Evolutionary conservation across 345 rosid genomes (phyloP), one percentile per base, ranked within the genome.

Genomic region (Iberis pinnata): DNA sequence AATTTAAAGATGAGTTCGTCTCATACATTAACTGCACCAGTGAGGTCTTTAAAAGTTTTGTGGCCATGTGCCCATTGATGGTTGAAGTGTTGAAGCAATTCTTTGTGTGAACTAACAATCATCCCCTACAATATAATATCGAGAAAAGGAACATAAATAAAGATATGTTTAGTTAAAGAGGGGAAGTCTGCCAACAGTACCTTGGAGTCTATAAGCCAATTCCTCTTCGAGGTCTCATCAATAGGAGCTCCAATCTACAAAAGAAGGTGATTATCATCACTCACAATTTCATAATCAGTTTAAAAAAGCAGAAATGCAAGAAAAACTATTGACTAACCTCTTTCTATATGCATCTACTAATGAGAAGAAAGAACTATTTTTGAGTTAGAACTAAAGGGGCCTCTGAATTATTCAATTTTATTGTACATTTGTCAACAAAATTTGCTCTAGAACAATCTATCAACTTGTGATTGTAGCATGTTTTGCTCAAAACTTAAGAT

Each of bases 171-270:
- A 20, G 13, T 49, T 38, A 12, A 11, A 31, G 37, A 56, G 4
- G 4, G 24, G 41, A 20, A 60, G 18, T 56, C 18, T 7, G 52
- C 14, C 18, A 49, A 47, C 14, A 13, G 19, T 77, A 88, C 95
- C 92, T 85, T 92, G 22, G 98, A 92, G 74, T 92, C 98, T 46
- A 88, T 93, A 10, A 92, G 97, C 98, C 98, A 92, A 54, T 88
- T 76, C 72, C 85, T 88, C 80, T 88, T 83, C 32, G 95, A 73
- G 29, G 90, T 75, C 70, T 88, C 96, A 61, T 76, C 75, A 20
- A 85, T 53, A 5, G 97, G 79, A 56, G 66, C 58, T 69, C 78
- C 61, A 12, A 77, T 81, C 97, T 88, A 64, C 63, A 64, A 53
- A 53, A 42, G 11, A 73, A 43, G 35, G 33, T 3, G 2, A 12